Base-by-base conservation (phyloP, 768 basidiomycete genomes). In the Rhizopogon vulgaris region DNA sequence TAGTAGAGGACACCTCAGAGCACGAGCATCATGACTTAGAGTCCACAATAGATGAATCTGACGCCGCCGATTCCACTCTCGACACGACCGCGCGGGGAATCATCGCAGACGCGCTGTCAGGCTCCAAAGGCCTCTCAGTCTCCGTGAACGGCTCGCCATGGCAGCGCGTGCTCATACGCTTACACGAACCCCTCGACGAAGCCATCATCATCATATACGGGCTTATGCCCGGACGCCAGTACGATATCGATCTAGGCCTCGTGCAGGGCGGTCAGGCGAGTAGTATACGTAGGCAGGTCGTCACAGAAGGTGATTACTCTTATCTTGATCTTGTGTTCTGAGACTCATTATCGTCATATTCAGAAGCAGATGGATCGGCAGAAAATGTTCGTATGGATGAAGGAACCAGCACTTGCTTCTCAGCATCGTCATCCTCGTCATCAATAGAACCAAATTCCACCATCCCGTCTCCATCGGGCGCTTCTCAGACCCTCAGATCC, bases 151-250 rank as follows among this genome's bases (percentile, higher is more conserved):
- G 81, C 27, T 75, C 83, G 5, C 79, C 79, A 4, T 93, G 90
- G 90, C 81, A 85, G 61, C 75, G 84, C 46, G 86, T 90, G 22
- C 79, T 90, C 61, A 81, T 90, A 52, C 82, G 85, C 49, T 81
- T 90, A 55, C 84, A 89, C 63, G 90, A 93, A 40, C 79, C 82
- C 49, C 76, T 78, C 0, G 92, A 94, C 58, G 88, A 95, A 62
- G 94, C 91, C 0, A 82, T 94, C 51, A 90, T 96, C 48, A 89
- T 95, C 53, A 80, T 97, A 25, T 94, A 92, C 53, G 91, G 90
- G 1, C 75, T 97, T 41, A 79, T 88, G 73, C 93, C 92, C 3
- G 89, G 89, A 2, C 78, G 89, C 51, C 88, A 90, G 63, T 96
- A 96, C 60, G 92, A 96, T 61, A 84, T 96, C 48, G 89, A 93